phyloP scores from a whole-genome alignment of 345 rosid genomes.

The Brassica juncea region DNA sequence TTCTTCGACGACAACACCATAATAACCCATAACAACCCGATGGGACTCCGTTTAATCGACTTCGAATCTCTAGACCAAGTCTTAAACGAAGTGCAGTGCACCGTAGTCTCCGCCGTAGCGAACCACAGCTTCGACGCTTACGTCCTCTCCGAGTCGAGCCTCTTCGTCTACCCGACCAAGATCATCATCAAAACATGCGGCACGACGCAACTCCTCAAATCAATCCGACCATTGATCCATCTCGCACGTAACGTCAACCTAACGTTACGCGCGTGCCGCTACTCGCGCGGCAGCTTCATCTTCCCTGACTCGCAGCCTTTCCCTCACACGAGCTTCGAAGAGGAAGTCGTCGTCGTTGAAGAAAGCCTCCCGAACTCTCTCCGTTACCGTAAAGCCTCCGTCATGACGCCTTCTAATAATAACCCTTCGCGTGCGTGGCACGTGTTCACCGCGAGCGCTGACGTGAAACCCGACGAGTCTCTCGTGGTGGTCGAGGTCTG shows the following conservation, averaged over 20 bases:
- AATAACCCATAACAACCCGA: not conserved
- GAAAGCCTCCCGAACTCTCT: constrained; percentile 59
- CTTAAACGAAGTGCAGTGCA: constrained; percentile 80
- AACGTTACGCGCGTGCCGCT: constrained; percentile 55
- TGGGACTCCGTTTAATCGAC: constrained; percentile 78
- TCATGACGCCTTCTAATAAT: constrained; percentile 65
- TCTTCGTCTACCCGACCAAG: constrained; percentile 90
- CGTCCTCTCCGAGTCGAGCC: constrained; percentile 93
- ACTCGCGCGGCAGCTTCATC: constrained; percentile 92
- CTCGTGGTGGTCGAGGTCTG: constrained; percentile 68
- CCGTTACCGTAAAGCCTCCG: constrained; percentile 67
- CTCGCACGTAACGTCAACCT: constrained; percentile 67
- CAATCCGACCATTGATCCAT: constrained; percentile 75
- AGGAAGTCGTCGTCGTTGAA: constrained; percentile 71
- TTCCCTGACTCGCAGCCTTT: constrained; percentile 87
- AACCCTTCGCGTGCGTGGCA: constrained; percentile 76
- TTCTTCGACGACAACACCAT: constrained; percentile 64
- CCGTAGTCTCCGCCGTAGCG: constrained; percentile 89
- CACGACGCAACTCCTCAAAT: constrained; percentile 92
- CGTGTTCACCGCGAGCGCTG: constrained; percentile 72
- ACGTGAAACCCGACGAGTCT: constrained; percentile 31
- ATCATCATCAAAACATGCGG: constrained; percentile 98
- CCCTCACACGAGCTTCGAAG: constrained; percentile 84
- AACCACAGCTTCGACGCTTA: constrained; percentile 85
- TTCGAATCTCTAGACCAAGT: constrained; percentile 68